Evolutionary conservation across 2,329 filamentous ascomycete species (phyloP).

Genomic region (Phaeomoniella chlamydospora): DNA sequence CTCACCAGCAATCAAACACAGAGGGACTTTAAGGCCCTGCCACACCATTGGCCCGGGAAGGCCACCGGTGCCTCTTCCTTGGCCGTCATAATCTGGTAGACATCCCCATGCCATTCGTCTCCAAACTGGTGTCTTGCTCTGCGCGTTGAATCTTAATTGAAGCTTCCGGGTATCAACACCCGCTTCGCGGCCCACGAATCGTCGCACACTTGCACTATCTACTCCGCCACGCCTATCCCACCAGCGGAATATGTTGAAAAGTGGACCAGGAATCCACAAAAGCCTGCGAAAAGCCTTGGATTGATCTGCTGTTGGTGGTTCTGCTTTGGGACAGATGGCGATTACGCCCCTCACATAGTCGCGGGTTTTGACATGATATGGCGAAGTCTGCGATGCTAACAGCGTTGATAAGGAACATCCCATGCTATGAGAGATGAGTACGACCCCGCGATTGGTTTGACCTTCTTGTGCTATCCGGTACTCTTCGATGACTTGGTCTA

Average conservation of each 20-base stretch:
- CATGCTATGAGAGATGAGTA: constrained; percentile 82
- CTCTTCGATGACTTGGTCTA: constrained; percentile 59
- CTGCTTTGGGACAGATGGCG: constrained; percentile 65
- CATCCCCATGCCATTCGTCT: constrained; percentile 64
- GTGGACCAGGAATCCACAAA: constrained; percentile 46
- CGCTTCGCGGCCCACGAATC: constrained; percentile 44
- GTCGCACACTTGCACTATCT: constrained; percentile 61
- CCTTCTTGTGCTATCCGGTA: constrained; percentile 41
- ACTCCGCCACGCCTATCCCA: constrained; percentile 70
- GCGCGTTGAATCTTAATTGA: constrained; percentile 48
- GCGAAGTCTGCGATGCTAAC: constrained; percentile 47
- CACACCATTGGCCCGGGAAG: constrained; percentile 58
- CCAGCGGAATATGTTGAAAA: constrained; percentile 63
- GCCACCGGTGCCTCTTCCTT: constrained; percentile 42
- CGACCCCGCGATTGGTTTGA: constrained; percentile 46
- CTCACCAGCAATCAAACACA: constrained; percentile 67
- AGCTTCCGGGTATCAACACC: constrained; percentile 24
- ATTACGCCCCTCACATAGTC: constrained; percentile 60
- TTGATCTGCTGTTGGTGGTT: constrained; percentile 42
- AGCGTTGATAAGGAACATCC: constrained; percentile 66
- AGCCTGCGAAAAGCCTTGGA: constrained; percentile 39
- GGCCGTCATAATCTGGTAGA: constrained; percentile 44
- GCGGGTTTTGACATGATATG: constrained; percentile 38
- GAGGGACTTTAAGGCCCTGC: constrained; percentile 55
- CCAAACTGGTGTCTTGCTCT: constrained; percentile 72